A percentile compares a stretch with the other conserved stretches of the same genome.
Conservation (phyloP, 2,329 filamentous ascomycete species). For the Microascus cirrosus region DNA sequence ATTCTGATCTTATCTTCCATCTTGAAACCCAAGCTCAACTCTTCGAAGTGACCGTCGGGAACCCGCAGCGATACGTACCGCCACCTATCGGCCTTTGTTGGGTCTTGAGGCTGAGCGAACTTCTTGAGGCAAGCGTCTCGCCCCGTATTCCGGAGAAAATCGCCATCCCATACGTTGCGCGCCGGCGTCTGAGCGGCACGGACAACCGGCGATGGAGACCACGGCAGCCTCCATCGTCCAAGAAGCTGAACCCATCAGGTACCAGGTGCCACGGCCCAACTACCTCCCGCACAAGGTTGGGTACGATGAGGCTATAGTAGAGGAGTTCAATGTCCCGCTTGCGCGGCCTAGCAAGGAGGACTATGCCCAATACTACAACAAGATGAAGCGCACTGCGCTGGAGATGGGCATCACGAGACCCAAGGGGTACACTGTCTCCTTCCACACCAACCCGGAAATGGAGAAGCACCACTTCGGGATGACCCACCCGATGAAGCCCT, state of each 20-base stretch:
- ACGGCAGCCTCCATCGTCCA: constrained; percentile 7
- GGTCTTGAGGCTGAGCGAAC: background rate
- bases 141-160: background rate
- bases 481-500: constrained; percentile 98
- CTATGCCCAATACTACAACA: constrained; percentile 44
- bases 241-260: constrained; percentile 32
- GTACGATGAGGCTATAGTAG: constrained; percentile 40
- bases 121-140: background rate
- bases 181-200: background rate
- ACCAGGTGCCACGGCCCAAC: constrained; percentile 46
- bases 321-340: constrained; percentile 39
- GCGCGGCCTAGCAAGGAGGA: constrained; percentile 39
- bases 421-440: constrained; percentile 83
- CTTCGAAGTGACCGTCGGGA: background rate
- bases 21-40: background rate
- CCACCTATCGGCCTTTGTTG: background rate
- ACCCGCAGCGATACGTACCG: background rate
- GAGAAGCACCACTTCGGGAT: constrained; percentile 96
- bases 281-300: constrained; percentile 46
- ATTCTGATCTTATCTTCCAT: background rate
- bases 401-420: constrained; percentile 66
- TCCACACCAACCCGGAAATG: constrained; percentile 89
- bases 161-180: background rate
- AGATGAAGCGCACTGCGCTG: constrained; percentile 44
- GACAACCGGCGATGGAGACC: constrained; percentile 4